These are phyloP conservation scores for Penicillium egyptiacum DNA, from an alignment of 495 filamentous ascomycete genomes.

Conservation along the genomic window DNA sequence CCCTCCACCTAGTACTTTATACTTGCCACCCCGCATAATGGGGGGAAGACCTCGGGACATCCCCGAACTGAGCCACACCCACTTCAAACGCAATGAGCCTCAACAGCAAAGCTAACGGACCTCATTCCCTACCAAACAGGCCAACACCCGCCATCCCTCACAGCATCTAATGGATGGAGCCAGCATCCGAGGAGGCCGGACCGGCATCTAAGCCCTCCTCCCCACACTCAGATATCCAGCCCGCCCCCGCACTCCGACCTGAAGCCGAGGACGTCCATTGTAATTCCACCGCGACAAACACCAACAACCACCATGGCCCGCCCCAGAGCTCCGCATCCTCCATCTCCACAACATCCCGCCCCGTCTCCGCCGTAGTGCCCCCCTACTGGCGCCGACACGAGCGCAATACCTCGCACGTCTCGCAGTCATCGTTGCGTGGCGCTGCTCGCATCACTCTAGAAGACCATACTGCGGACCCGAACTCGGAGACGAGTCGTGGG, in stretches of 20 bases:
- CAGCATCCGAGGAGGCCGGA: conserved; percentile 46
- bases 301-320: conserved; percentile 8
- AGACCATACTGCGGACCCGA: conserved; percentile 65
- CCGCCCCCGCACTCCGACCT: conserved; percentile 8
- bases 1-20: neutral
- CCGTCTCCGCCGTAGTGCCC: conserved; percentile 45
- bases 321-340: conserved; percentile 13
- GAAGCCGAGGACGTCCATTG: conserved; percentile 10
- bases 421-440: conserved; percentile 44
- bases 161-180: conserved; percentile 52
- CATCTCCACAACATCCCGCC: conserved; percentile 29
- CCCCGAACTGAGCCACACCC: neutral
- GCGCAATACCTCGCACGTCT: conserved; percentile 43
- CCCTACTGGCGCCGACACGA: conserved; percentile 53
- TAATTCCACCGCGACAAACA: conserved; percentile 1
- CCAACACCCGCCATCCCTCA: neutral
- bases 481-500: conserved; percentile 58
- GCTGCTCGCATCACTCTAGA: conserved; percentile 59
- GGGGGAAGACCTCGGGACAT: neutral
- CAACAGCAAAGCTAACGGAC: neutral
- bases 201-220: conserved; percentile 32
- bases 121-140: neutral
- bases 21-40: conserved; percentile 9
- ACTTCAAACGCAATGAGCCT: neutral
- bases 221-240: conserved; percentile 7